Conservation (phyloP, 306 rosid species). For the Vachellia collinsii region DNA sequence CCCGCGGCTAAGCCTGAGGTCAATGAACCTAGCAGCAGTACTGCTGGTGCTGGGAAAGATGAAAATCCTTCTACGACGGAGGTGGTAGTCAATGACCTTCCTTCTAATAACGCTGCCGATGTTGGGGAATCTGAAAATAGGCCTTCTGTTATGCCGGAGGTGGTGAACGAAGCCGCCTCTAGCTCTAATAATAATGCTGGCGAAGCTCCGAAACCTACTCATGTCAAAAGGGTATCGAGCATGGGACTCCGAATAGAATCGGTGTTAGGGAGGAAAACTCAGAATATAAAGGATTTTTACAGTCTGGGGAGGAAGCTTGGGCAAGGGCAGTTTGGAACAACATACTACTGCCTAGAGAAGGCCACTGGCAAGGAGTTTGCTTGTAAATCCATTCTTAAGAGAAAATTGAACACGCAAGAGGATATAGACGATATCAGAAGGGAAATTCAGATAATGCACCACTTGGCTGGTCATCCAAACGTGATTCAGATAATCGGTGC, state of each 20-base stretch:
- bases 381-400: slow-evolving; percentile 86
- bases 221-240: slow-evolving; percentile 65
- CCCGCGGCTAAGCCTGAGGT: background rate
- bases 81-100: slow-evolving; percentile 5
- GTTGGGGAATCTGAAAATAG: slow-evolving; percentile 24
- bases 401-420: slow-evolving; percentile 78
- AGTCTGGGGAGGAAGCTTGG: slow-evolving; percentile 89
- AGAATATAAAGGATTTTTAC: slow-evolving; percentile 65
- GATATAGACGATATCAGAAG: slow-evolving; percentile 93
- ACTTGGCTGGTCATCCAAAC: slow-evolving; percentile 86
- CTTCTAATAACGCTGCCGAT: slow-evolving; percentile 25
- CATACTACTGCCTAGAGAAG: slow-evolving; percentile 72
- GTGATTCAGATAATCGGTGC: slow-evolving; percentile 81
- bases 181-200: slow-evolving; percentile 25
- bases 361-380: slow-evolving; percentile 62
- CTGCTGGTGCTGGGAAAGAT: slow-evolving; percentile 31
- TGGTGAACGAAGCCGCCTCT: slow-evolving; percentile 21
- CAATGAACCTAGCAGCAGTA: slow-evolving; percentile 15
- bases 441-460: slow-evolving; percentile 98
- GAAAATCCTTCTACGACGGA: slow-evolving; percentile 30
- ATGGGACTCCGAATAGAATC: slow-evolving; percentile 75
- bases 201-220: slow-evolving; percentile 54
- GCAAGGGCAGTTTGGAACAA: slow-evolving; percentile 93
- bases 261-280: slow-evolving; percentile 76
- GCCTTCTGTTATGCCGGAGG: slow-evolving; percentile 33